Conservation (phyloP, 2,329 filamentous ascomycete species). For the Ceratocystis harringtonii region DNA sequence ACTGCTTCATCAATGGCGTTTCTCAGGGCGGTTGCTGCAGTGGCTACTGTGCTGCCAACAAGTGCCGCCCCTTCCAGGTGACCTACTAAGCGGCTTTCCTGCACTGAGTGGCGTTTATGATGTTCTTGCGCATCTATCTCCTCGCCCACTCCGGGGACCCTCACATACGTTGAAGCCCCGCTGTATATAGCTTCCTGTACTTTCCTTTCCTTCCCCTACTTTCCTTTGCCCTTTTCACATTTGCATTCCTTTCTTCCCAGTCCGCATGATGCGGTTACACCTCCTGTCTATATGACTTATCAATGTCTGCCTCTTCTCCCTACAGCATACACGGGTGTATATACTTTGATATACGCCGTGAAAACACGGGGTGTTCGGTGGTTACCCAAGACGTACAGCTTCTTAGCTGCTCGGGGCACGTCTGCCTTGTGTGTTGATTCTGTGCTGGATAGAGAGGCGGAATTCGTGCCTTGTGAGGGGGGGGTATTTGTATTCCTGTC, state of each 20-base stretch:
- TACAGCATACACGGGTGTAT: background rate
- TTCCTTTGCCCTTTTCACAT: background rate
- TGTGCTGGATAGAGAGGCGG: too few relatives aligned
- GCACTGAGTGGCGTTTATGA: too few relatives aligned
- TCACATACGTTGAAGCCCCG: too few relatives aligned
- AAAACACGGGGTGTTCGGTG: background rate
- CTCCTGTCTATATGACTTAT: background rate
- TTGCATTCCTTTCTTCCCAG: too few relatives aligned
- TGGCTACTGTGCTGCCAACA: constrained; percentile 29
- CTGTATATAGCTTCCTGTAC: background rate
- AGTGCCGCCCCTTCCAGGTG: constrained; percentile 26
- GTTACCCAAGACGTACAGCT: too few relatives aligned
- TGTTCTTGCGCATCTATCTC: background rate
- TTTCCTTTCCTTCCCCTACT: background rate
- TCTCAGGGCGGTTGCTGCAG: constrained; percentile 29
- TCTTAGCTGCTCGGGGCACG: too few relatives aligned
- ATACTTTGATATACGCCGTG: background rate
- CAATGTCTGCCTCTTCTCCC: background rate
- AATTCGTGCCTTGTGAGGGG: background rate
- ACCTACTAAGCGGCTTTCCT: background rate
- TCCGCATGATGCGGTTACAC: background rate
- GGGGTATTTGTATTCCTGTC: background rate
- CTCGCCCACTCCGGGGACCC: too few relatives aligned
- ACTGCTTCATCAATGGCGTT: constrained; percentile 27
- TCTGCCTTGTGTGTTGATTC: background rate